phyloP scores from a whole-genome alignment of 805 yeast species.

The Zygoascus bituminiphila region DNA sequence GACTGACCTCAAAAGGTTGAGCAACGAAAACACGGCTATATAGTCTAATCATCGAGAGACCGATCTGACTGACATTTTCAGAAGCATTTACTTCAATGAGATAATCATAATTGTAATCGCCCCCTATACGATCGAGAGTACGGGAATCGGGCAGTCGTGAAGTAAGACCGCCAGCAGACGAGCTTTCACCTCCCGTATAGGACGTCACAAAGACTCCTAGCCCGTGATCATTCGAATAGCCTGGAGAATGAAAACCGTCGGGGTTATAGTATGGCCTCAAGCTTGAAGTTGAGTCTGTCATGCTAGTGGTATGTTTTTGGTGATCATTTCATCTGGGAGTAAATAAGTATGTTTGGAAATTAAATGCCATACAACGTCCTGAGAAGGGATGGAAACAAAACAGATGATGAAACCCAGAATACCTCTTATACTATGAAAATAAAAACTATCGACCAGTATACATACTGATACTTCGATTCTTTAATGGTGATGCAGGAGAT shows the following conservation, averaged over 20 bases:
- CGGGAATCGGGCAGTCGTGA: not conserved
- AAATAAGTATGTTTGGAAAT: not conserved
- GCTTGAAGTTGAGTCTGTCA: slow-evolving; percentile 1
- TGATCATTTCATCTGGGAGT: not conserved
- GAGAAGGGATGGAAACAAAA: too few species aligned
- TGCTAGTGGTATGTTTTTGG: not conserved
- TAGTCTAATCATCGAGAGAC: slow-evolving; percentile 54
- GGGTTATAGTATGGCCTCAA: slow-evolving; percentile 65
- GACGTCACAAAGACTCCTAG: slow-evolving; percentile 10
- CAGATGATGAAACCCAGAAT: too few species aligned
- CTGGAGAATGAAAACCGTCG: slow-evolving; percentile 46
- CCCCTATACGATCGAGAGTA: not conserved
- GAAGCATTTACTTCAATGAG: slow-evolving; percentile 46
- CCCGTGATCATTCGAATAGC: slow-evolving; percentile 26
- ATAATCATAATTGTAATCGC: slow-evolving; percentile 33
- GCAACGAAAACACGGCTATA: slow-evolving; percentile 62
- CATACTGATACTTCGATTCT: slow-evolving; percentile 1
- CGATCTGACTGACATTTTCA: slow-evolving; percentile 48
- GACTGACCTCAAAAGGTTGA: slow-evolving; percentile 84
- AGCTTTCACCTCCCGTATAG: not conserved
- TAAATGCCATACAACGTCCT: too few species aligned
- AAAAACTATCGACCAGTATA: not conserved
- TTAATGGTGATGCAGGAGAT: not conserved
- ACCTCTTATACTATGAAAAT: not conserved
- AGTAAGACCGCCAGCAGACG: not conserved